A percentile compares a stretch with the other conserved stretches of the same genome.
phyloP scores from a whole-genome alignment of 257 asterid species.

The Schizonepeta tenuifolia region DNA sequence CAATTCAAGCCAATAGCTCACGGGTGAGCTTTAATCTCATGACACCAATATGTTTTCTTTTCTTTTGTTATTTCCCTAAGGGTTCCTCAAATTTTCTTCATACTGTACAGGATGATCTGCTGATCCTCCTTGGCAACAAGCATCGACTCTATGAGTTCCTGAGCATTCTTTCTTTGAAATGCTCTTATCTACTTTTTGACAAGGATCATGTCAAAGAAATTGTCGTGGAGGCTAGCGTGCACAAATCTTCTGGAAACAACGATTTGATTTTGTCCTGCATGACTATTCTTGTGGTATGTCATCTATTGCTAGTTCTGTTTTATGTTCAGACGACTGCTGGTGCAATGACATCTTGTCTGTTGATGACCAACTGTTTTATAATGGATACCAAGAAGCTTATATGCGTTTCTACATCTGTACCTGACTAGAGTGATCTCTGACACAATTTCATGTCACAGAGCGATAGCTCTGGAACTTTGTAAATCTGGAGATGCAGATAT shows the following conservation, averaged over 20 bases:
- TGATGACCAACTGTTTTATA: slow-evolving; percentile 17
- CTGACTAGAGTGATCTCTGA: slow-evolving; percentile 5
- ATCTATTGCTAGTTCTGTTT: slow-evolving; percentile 28
- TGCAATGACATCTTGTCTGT: slow-evolving; percentile 19
- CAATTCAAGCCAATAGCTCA: slow-evolving; percentile 55
- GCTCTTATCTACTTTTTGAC: slow-evolving; percentile 86
- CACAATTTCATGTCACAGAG: slow-evolving; percentile 16
- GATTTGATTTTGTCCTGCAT: slow-evolving; percentile 85
- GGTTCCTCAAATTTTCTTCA: slow-evolving; percentile 37
- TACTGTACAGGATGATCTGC: slow-evolving; percentile 71
- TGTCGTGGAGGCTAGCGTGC: slow-evolving; percentile 69
- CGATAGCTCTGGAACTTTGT: slow-evolving; percentile 1
- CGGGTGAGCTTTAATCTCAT: slow-evolving; percentile 59
- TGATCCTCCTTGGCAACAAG: slow-evolving; percentile 69
- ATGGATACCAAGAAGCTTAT: slow-evolving; percentile 25
- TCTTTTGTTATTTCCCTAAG: slow-evolving; percentile 24
- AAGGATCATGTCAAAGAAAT: slow-evolving; percentile 87
- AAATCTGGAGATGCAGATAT: slow-evolving; percentile 21
- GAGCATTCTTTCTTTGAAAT: slow-evolving; percentile 72
- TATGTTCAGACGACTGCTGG: slow-evolving; percentile 23
- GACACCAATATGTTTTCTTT: slow-evolving; percentile 14
- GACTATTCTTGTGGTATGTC: slow-evolving; percentile 91
- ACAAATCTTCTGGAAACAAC: slow-evolving; percentile 73
- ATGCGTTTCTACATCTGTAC: slow-evolving; percentile 26
- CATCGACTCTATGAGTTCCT: slow-evolving; percentile 85